A percentile compares a stretch with the other conserved stretches of the same genome.
Conservation (phyloP, 2,329 filamentous ascomycete genomes). For the Colletotrichum sp. region DNA sequence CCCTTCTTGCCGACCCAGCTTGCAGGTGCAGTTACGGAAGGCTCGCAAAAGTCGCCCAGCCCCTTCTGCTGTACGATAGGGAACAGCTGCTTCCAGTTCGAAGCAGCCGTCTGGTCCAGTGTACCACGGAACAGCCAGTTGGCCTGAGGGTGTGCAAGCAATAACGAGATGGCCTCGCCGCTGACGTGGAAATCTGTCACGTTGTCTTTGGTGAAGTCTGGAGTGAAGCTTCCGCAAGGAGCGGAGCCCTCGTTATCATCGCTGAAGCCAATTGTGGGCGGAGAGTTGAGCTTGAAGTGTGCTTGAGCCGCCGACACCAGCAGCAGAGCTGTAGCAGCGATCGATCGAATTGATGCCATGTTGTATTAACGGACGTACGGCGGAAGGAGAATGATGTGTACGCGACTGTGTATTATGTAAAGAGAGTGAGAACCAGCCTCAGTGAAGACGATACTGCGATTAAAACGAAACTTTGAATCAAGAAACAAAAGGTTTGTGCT, state of each 20-base stretch:
- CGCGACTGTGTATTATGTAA: background rate
- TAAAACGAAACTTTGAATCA: background rate
- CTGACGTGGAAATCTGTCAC: slow-evolving; percentile 60
- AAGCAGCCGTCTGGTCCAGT: slow-evolving; percentile 48
- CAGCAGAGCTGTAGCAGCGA: slow-evolving; percentile 27
- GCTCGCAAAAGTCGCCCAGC: slow-evolving; percentile 58
- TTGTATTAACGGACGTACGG: background rate
- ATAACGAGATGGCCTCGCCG: slow-evolving; percentile 55
- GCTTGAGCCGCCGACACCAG: slow-evolving; percentile 47
- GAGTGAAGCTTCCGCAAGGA: slow-evolving; percentile 51
- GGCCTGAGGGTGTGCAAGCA: slow-evolving; percentile 53
- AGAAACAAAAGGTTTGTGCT: background rate
- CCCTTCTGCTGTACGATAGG: slow-evolving; percentile 59
- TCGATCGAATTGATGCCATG: slow-evolving; percentile 28
- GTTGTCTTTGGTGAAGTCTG: slow-evolving; percentile 41
- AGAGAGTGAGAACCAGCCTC: background rate
- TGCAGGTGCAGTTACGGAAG: slow-evolving; percentile 50
- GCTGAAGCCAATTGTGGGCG: slow-evolving; percentile 51
- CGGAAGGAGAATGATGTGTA: background rate
- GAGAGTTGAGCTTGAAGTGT: slow-evolving; percentile 58
- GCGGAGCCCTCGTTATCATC: slow-evolving; percentile 33
- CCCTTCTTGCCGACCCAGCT: slow-evolving; percentile 60
- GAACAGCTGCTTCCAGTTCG: slow-evolving; percentile 60
- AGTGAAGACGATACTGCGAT: background rate
- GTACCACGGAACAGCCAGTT: slow-evolving; percentile 65